phyloP scores from a whole-genome alignment of 225 moss, liverwort and hornwort genomes.

The Antitrichia curtipendula region DNA sequence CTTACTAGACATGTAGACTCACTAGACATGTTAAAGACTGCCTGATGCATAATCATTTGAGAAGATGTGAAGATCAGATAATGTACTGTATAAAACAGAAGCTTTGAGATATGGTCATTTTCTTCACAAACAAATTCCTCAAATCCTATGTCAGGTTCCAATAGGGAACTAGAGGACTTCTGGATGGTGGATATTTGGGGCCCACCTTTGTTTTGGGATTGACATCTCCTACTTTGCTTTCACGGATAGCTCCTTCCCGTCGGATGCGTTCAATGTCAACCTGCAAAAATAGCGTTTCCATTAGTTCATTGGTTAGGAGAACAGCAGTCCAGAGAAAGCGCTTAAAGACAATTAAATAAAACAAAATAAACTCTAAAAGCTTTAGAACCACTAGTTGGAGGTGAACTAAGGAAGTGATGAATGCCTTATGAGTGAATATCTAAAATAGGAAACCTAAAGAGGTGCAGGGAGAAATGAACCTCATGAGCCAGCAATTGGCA shows the following conservation, averaged over 20 bases:
- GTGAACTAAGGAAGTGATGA: background rate
- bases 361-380: background rate
- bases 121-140: background rate
- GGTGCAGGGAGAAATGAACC: constrained; percentile 4
- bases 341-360: background rate
- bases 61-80: background rate
- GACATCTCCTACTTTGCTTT: constrained; percentile 17
- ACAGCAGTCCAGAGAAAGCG: background rate
- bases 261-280: constrained; percentile 44
- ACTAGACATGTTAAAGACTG: background rate
- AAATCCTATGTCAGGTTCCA: background rate
- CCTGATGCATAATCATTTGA: background rate
- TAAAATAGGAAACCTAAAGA: background rate
- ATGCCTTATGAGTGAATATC: background rate
- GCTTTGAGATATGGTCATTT: background rate
- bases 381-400: background rate
- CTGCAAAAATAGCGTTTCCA: background rate
- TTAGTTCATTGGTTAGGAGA: background rate
- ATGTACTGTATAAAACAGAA: background rate
- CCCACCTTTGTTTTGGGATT: constrained; percentile 7
- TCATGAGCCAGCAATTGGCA: constrained; percentile 52
- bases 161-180: background rate
- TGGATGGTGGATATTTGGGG: background rate
- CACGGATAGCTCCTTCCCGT: constrained; percentile 38
- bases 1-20: background rate